Evolutionary conservation across 768 basidiomycete genomes (phyloP).

Genomic region (Boletellus ananiceps): DNA sequence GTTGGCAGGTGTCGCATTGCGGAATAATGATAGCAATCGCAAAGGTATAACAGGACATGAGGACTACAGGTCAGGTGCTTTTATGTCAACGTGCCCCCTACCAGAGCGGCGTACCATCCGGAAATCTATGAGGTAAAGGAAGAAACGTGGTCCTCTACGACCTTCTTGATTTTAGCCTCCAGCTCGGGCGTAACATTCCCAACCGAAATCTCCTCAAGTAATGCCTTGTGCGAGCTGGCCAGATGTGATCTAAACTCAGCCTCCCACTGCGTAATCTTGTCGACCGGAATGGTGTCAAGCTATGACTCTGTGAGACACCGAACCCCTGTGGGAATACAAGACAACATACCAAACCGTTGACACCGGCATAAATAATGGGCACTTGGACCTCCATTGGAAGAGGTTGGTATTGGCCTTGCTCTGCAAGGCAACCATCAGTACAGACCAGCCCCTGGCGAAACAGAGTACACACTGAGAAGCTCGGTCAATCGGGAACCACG

Average conservation of each 20-base stretch:
- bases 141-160: conserved; percentile 83
- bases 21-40: conserved; percentile 28
- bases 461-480: conserved; percentile 63
- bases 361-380: conserved; percentile 98
- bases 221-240: conserved; percentile 59
- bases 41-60: conserved; percentile 22
- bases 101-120: conserved; percentile 12
- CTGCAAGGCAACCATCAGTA: conserved; percentile 37
- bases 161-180: conserved; percentile 93
- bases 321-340: not conserved
- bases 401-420: conserved; percentile 98
- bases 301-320: conserved; percentile 22
- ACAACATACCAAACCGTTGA: conserved; percentile 87
- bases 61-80: conserved; percentile 17
- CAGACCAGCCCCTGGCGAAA: not conserved
- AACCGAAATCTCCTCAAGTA: conserved; percentile 80
- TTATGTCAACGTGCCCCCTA: conserved; percentile 17
- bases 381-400: conserved; percentile 95
- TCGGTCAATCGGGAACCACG: conserved; percentile 99
- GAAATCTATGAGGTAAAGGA: conserved; percentile 61
- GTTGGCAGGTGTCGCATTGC: conserved; percentile 9
- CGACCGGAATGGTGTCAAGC: conserved; percentile 94
- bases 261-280: conserved; percentile 92
- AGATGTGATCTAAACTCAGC: conserved; percentile 88
- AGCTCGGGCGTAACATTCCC: conserved; percentile 86